Conservation (phyloP, 2,329 filamentous ascomycete species). For the Alternaria panax region DNA sequence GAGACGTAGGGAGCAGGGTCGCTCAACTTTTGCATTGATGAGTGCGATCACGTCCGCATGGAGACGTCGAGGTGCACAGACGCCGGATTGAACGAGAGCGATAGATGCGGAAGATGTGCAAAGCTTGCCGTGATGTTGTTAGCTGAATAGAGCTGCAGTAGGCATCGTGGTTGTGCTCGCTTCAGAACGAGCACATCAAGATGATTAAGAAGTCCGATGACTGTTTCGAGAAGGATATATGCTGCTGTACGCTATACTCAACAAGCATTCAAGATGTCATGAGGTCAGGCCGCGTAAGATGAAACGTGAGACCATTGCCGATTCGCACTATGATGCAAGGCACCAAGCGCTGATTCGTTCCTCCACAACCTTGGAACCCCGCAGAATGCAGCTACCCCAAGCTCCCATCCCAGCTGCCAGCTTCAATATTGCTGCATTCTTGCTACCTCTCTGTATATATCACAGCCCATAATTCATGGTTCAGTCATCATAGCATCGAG, state of each 20-base stretch:
- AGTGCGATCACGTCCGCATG: slow-evolving; percentile 31
- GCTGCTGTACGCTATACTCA: not conserved
- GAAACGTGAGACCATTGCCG: slow-evolving; percentile 14
- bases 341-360: slow-evolving; percentile 34
- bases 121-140: slow-evolving; percentile 14
- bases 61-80: slow-evolving; percentile 28
- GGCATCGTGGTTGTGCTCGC: not conserved
- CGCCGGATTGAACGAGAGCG: not conserved
- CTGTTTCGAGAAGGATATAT: not conserved
- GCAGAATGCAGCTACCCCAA: slow-evolving; percentile 31
- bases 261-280: not conserved
- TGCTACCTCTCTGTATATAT: slow-evolving; percentile 1
- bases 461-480: not conserved
- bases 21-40: slow-evolving; percentile 29
- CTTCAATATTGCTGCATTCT: slow-evolving; percentile 13
- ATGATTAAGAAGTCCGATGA: not conserved
- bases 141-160: not conserved
- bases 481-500: slow-evolving; percentile 1
- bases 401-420: slow-evolving; percentile 26
- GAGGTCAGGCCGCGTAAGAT: slow-evolving; percentile 9
- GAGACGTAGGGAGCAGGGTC: slow-evolving; percentile 18
- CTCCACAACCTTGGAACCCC: slow-evolving; percentile 33
- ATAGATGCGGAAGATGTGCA: slow-evolving; percentile 6
- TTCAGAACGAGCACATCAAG: not conserved
- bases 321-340: slow-evolving; percentile 34